Evolutionary conservation across 768 basidiomycete species (phyloP).

Genomic region (Gyrodon lividus): DNA sequence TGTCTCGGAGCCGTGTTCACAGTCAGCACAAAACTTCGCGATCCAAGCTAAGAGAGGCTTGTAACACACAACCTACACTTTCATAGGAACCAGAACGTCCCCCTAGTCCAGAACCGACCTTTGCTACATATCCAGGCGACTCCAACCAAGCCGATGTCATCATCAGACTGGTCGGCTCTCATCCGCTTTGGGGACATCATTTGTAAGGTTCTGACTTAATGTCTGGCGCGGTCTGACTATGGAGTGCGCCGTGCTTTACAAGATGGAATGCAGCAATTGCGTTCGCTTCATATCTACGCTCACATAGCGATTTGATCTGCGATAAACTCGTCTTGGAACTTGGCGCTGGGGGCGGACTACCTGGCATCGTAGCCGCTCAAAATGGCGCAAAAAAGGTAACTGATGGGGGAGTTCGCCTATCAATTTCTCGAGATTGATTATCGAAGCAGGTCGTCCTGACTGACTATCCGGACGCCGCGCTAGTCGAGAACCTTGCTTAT

Average conservation of each 20-base stretch:
- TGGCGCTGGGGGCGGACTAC: slow-evolving; percentile 91
- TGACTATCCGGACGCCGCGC: slow-evolving; percentile 82
- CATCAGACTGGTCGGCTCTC: slow-evolving; percentile 73
- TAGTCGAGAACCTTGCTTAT: slow-evolving; percentile 71
- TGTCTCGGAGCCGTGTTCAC: slow-evolving; percentile 49
- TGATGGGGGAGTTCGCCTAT: background rate
- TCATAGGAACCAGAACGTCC: slow-evolving; percentile 61
- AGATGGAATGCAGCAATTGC: slow-evolving; percentile 82
- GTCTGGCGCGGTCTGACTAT: background rate
- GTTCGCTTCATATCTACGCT: slow-evolving; percentile 69
- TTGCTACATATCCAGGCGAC: slow-evolving; percentile 46
- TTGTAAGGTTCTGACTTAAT: slow-evolving; percentile 44
- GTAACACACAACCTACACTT: background rate
- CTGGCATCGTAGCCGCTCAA: slow-evolving; percentile 70
- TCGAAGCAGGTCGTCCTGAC: slow-evolving; percentile 70
- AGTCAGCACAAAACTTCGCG: slow-evolving; percentile 33
- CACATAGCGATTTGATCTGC: slow-evolving; percentile 44
- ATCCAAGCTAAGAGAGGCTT: background rate
- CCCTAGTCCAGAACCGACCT: slow-evolving; percentile 62
- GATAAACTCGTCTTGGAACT: slow-evolving; percentile 72
- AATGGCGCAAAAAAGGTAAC: slow-evolving; percentile 67
- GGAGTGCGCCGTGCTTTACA: slow-evolving; percentile 26
- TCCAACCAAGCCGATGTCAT: slow-evolving; percentile 35
- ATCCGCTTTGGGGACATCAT: slow-evolving; percentile 81
- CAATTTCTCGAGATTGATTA: background rate